Percentiles rank a stretch among this genome's conserved stretches.
Conservation (phyloP, 805 yeast species). For the Saccharomyces kudriavzevii region DNA sequence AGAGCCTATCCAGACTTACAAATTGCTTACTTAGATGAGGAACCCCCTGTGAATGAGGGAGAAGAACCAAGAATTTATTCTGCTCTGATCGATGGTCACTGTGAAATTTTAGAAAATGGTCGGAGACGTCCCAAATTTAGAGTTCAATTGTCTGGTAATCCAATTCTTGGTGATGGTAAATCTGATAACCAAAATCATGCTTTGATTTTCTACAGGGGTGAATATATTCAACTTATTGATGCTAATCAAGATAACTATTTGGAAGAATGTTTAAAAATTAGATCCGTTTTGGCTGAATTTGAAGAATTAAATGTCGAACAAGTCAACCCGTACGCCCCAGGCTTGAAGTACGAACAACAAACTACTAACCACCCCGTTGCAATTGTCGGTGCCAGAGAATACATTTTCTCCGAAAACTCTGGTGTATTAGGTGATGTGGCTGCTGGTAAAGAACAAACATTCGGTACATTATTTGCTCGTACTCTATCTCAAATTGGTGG, state of each 20-base stretch:
- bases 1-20: constrained; percentile 80
- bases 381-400: constrained; percentile 80
- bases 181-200: constrained; percentile 84
- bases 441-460: constrained; percentile 85
- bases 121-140: constrained; percentile 70
- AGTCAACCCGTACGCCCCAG: constrained; percentile 75
- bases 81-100: constrained; percentile 73
- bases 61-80: constrained; percentile 68
- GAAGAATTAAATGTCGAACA: constrained; percentile 72
- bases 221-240: constrained; percentile 75
- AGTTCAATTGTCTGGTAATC: constrained; percentile 74
- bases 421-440: constrained; percentile 86
- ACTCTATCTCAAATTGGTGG: constrained; percentile 81
- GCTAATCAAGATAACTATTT: constrained; percentile 81
- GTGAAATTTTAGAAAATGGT: constrained; percentile 64
- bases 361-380: constrained; percentile 60
- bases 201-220: constrained; percentile 73
- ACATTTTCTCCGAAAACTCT: constrained; percentile 77
- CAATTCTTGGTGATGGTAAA: constrained; percentile 82
- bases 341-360: constrained; percentile 49
- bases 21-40: constrained; percentile 92
- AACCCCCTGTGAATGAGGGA: constrained; percentile 64
- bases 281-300: constrained; percentile 75
- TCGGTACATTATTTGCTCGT: constrained; percentile 78
- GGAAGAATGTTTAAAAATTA: constrained; percentile 77